A percentile compares a stretch with the other conserved stretches of the same genome.
Evolutionary conservation across 2,329 filamentous ascomycete species (phyloP).

Genomic region (Exophiala viscosa): DNA sequence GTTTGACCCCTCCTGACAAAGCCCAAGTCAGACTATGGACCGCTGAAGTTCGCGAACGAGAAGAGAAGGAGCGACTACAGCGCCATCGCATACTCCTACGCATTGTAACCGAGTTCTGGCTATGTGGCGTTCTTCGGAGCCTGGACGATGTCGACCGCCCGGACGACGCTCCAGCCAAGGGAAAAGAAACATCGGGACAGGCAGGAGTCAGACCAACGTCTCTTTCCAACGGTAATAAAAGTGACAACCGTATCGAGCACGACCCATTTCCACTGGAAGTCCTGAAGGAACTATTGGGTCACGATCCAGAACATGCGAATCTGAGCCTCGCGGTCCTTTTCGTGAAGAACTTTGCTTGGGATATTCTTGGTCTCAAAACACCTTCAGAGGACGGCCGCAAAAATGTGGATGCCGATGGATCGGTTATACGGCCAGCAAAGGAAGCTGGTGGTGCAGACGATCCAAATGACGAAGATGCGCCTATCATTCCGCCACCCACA

Average conservation of each 20-base stretch:
- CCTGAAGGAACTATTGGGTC: conserved; percentile 90
- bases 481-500: conserved; percentile 70
- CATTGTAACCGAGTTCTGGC: conserved; percentile 93
- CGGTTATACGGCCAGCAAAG: conserved; percentile 50
- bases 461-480: conserved; percentile 58
- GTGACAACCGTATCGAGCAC: conserved; percentile 62
- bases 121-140: conserved; percentile 81
- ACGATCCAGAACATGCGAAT: conserved; percentile 90
- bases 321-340: conserved; percentile 89
- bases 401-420: conserved; percentile 75
- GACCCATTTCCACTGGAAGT: conserved; percentile 96
- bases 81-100: conserved; percentile 82
- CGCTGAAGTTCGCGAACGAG: conserved; percentile 81
- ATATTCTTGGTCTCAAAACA: conserved; percentile 77
- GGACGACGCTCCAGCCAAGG: conserved; percentile 56
- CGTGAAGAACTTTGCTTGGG: conserved; percentile 94
- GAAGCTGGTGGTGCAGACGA: conserved; percentile 46
- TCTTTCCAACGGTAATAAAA: conserved; percentile 53
- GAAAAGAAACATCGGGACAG: conserved; percentile 49
- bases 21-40: conserved; percentile 72
- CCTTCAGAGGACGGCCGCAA: conserved; percentile 74
- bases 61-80: conserved; percentile 88
- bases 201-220: conserved; percentile 55
- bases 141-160: conserved; percentile 66
- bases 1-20: conserved; percentile 86